Evolutionary conservation across 306 rosid species (phyloP), one percentile per base, ranked within the genome.

Genomic region (Biancaea sappan): DNA sequence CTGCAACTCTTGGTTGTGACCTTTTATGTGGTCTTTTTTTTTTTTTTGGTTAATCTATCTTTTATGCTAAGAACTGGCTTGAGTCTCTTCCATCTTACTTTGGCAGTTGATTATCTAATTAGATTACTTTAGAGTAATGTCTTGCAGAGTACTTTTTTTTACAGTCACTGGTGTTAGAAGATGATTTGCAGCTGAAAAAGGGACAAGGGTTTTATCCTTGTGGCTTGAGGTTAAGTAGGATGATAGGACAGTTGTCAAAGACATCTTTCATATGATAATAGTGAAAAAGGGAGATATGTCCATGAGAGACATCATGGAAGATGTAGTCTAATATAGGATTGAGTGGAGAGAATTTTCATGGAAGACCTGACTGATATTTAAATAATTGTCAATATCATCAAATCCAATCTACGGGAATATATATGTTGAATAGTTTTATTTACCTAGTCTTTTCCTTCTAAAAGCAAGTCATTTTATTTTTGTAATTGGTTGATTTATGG

Each of bases 191-290:
- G 43, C n/a, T 56, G 80, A 18, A 25, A 51, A 31, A 38, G 4
- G 22, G 26, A 71, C 37, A 37, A 38, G 47, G 57, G 38, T 77
- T 66, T 44, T 34, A 56, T 35, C 26, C 47, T 38, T 5, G 52
- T 26, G 6, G 47, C 18, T 61, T 76, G 16, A 40, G 77, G 48
- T 70, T 71, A 52, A 61, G 21, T 14, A 7, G 28, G 32, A 63
- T 24, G n/a, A 63, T 50, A 19, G 21, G 32, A 43, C 47, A 5
- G 32, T 53, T n/a, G 31, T 57, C 31, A 41, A 58, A 57, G 6
- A 26, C 56, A 37, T 25, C 11, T 38, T 40, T 10, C 54, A 38
- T 6, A 32, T 16, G 26, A 6, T 35, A 5, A 69, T 14, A 58
- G 65, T 58, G 15, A 16, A n/a, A 34, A 43, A 43, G 16, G 50